Evolutionary conservation across 148 eudicot species (phyloP).

Genomic region (Persicaria tinctoria): DNA sequence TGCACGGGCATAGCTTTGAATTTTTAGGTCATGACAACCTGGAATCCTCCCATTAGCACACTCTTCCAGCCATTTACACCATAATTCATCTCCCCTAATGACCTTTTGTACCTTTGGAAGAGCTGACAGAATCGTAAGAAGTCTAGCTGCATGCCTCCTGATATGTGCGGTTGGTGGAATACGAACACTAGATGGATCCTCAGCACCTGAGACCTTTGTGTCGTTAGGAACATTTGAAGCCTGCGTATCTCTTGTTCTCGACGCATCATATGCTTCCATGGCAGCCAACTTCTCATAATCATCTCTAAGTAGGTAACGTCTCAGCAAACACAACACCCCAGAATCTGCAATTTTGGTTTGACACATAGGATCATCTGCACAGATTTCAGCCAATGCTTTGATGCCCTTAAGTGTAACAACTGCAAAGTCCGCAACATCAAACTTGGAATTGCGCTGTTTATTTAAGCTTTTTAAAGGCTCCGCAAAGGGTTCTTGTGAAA

Average conservation of each 20-base stretch:
- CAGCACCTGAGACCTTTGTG: conserved; percentile 32
- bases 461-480: conserved; percentile 61
- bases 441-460: conserved; percentile 54
- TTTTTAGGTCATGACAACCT: conserved; percentile 79
- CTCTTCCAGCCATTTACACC: conserved; percentile 96
- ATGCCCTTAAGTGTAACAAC: conserved; percentile 86
- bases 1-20: conserved; percentile 89
- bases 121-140: conserved; percentile 67
- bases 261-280: conserved; percentile 92
- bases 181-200: conserved; percentile 52
- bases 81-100: conserved; percentile 46
- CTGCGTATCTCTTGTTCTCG: conserved; percentile 60
- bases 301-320: conserved; percentile 77
- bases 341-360: conserved; percentile 62
- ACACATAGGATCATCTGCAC: conserved; percentile 62
- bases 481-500: conserved; percentile 75
- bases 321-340: conserved; percentile 76
- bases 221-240: conserved; percentile 37
- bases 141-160: conserved; percentile 86
- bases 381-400: conserved; percentile 84
- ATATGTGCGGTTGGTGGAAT: conserved; percentile 83
- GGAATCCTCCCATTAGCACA: conserved; percentile 90
- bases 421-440: conserved; percentile 88
- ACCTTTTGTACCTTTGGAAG: conserved; percentile 77
- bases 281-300: conserved; percentile 98